These are phyloP conservation scores for Salix koriyanagi DNA, from an alignment of 345 rosid species.

Conservation along the genomic window DNA sequence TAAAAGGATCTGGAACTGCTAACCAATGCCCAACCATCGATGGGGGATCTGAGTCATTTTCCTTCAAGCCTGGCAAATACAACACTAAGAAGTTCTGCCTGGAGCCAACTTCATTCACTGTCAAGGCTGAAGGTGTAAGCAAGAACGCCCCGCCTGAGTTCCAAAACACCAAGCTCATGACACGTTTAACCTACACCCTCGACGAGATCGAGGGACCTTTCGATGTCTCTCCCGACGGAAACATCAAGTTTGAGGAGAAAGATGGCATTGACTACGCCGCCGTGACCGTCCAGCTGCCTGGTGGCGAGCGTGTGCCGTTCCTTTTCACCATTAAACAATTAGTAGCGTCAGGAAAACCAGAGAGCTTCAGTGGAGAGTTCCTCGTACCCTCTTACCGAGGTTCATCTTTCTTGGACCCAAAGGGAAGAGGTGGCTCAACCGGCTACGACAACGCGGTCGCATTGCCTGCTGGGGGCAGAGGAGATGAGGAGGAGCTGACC, in stretches of 20 bases:
- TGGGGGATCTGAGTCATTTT: constrained; percentile 67
- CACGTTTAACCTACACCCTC: constrained; percentile 91
- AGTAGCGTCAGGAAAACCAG: constrained; percentile 79
- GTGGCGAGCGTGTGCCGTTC: constrained; percentile 89
- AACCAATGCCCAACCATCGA: constrained; percentile 87
- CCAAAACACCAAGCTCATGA: constrained; percentile 96
- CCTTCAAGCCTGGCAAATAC: constrained; percentile 83
- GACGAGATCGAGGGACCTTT: constrained; percentile 97
- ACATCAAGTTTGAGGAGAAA: constrained; percentile 68
- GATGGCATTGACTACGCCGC: constrained; percentile 90
- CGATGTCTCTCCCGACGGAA: constrained; percentile 63
- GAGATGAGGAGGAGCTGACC: constrained; percentile 80
- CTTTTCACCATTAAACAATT: constrained; percentile 79
- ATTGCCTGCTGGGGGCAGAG: constrained; percentile 92
- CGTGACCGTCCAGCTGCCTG: constrained; percentile 79
- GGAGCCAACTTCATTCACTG: constrained; percentile 97
- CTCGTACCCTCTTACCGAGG: constrained; percentile 81
- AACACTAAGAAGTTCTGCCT: constrained; percentile 77
- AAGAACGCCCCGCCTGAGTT: constrained; percentile 86
- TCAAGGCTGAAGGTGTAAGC: constrained; percentile 78
- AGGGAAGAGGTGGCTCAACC: constrained; percentile 84
- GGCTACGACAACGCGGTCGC: constrained; percentile 92
- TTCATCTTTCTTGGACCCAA: constrained; percentile 86
- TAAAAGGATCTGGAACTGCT: constrained; percentile 90
- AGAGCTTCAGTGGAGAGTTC: constrained; percentile 63